Base-by-base conservation (phyloP, 2,329 filamentous ascomycete species). In the Trichoderma simmonsii region DNA sequence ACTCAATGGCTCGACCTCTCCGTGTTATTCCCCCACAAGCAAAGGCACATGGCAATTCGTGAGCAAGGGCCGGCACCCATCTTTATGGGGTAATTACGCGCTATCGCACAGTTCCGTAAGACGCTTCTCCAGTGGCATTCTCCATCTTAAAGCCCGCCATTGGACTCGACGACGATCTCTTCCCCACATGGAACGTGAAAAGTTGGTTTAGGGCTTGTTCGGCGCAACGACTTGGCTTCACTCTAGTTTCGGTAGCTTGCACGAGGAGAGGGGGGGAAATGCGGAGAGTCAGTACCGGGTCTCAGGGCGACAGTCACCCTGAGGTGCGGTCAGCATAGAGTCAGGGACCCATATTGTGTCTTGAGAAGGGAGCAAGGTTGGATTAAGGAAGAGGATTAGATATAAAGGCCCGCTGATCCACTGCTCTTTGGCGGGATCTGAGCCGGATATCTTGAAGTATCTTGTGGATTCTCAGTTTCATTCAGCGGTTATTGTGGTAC, bases 271-370 rank as follows among this genome's bases (percentile, higher is more conserved):
- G 36, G 36, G 36, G 56, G 24, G 59, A 43, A 69, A 51, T 69
- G 66, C 66, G 66, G 66, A 69, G 66, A 69, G 66, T 28, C 26
- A 69, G 24, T 61, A 39, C 48, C 48, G 43, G 43, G 68, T 63
- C 39, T 24, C 43, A 62, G 68, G 68, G 60, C 59, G 68, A 70
- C 57, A 43, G 68, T 62, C 57, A 56, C 60, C 68, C 68, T 70
- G 59, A 26, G 54, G 60, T 70, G 59, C 68, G 36, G 68, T 30
- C 66, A 30, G 39, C 28, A 28, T 34, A 26, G 36, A 26, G 65
- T 51, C 21, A 54, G n/a, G 18, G 18, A 61, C 66, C 51, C 56
- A 30, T 36, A 34, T 59, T 30, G 26, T 24, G 39, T 63, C 32
- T 30, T 8, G 21, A 56, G 60, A 36, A 32, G 30, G 11, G 15